phyloP scores from a whole-genome alignment of 371 early-diverging fungal genomes.

The Syncephalis plumigaleata region DNA sequence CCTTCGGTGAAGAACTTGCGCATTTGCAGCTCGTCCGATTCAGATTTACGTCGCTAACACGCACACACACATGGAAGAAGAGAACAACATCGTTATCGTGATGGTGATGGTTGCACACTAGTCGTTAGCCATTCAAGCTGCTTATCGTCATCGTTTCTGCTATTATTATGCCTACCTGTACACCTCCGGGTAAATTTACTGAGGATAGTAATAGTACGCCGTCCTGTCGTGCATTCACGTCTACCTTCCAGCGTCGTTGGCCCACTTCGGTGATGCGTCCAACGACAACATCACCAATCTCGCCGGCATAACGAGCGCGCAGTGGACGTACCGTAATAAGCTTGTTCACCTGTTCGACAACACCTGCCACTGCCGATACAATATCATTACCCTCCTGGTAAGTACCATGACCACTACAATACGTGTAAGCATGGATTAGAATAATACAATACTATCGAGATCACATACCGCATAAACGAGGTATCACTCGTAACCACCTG shows the following conservation, averaged over 20 bases:
- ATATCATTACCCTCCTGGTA: conserved; percentile 48
- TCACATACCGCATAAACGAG: too few relatives aligned
- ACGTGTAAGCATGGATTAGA: too few relatives aligned
- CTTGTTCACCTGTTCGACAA: conserved; percentile 90
- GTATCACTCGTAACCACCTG: too few relatives aligned
- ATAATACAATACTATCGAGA: too few relatives aligned
- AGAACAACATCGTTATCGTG: background rate
- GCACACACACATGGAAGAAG: background rate
- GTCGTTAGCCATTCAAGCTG: too few relatives aligned
- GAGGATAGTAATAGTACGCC: conserved; percentile 81
- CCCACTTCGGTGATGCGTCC: conserved; percentile 85
- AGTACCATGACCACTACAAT: conserved; percentile 87
- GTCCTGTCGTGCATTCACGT: conserved; percentile 82
- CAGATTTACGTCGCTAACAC: conserved; percentile 79
- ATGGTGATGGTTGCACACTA: too few relatives aligned
- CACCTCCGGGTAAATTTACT: conserved; percentile 93
- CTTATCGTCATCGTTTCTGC: background rate
- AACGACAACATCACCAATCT: conserved; percentile 98
- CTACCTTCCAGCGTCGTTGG: conserved; percentile 94
- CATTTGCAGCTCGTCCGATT: conserved; percentile 98
- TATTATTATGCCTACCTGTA: conserved; percentile 39
- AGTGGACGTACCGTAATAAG: conserved; percentile 86
- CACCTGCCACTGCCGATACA: conserved; percentile 79
- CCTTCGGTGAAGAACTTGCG: conserved; percentile 89
- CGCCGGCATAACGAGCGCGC: conserved; percentile 68